Conservation (phyloP, 345 rosid species). For the Aquilaria yunnanensis region DNA sequence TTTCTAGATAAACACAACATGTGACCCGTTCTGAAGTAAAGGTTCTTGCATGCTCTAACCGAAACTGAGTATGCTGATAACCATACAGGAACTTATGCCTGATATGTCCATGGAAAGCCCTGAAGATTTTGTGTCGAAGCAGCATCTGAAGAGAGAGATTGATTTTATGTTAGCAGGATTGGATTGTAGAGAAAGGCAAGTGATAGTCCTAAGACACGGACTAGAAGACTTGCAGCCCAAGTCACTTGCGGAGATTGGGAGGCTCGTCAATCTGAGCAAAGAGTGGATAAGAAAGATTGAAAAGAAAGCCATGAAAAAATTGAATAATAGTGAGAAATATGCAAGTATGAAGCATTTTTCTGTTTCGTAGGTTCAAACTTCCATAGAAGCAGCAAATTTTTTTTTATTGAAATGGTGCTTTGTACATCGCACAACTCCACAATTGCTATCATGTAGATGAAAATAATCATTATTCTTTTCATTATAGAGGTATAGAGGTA, state of each 20-base stretch:
- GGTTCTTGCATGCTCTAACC: neutral
- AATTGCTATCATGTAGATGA: too few relatives aligned
- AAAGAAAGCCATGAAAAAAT: conserved; percentile 52
- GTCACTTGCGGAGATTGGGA: conserved; percentile 79
- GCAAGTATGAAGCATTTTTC: conserved; percentile 39
- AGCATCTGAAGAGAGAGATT: conserved; percentile 47
- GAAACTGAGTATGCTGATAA: conserved; percentile 1
- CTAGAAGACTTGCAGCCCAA: conserved; percentile 41
- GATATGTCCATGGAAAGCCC: conserved; percentile 45
- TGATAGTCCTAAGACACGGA: conserved; percentile 57
- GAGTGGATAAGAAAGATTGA: conserved; percentile 79
- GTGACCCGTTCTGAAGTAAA: too few relatives aligned
- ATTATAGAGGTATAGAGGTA: too few relatives aligned
- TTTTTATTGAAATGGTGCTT: too few relatives aligned
- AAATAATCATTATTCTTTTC: too few relatives aligned
- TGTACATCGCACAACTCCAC: too few relatives aligned
- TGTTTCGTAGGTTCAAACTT: conserved; percentile 11
- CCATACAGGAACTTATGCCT: conserved; percentile 51
- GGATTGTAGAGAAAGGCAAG: conserved; percentile 64
- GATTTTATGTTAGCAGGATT: conserved; percentile 42
- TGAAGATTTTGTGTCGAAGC: conserved; percentile 46
- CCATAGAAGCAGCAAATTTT: too few relatives aligned
- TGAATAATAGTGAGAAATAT: conserved; percentile 36
- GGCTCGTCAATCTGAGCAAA: conserved; percentile 59
- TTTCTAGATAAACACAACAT: too few relatives aligned